These are phyloP conservation scores for Phytomonas sp. DNA, from an alignment of 208 protist species.

Conservation along the genomic window DNA sequence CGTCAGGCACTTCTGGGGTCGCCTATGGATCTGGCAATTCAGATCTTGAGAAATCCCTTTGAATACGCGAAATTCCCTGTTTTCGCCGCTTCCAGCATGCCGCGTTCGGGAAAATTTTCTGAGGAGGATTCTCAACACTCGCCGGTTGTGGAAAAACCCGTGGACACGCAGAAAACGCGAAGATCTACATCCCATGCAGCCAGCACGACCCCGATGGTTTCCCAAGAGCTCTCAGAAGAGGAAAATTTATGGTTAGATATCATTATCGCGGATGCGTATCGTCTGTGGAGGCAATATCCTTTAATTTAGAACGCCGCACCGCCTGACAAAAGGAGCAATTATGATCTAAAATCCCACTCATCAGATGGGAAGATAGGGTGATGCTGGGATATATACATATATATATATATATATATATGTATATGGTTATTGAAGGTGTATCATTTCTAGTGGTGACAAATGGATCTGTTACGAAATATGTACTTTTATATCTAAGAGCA, in stretches of 20 bases:
- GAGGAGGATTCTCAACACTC: neutral
- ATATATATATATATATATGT: neutral
- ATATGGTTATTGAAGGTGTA: neutral
- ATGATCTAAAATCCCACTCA: neutral
- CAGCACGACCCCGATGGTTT: neutral
- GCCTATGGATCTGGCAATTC: conserved; percentile 26
- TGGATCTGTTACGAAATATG: neutral
- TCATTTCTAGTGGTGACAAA: neutral
- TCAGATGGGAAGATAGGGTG: neutral
- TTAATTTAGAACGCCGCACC: neutral
- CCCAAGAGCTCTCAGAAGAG: neutral
- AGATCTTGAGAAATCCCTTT: conserved; percentile 30
- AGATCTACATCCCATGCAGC: neutral
- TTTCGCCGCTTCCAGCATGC: neutral
- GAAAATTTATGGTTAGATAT: conserved; percentile 44
- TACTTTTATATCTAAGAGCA: neutral
- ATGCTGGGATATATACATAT: neutral
- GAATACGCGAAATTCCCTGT: conserved; percentile 1
- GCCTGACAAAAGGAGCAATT: conserved; percentile 1
- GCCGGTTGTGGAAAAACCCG: neutral
- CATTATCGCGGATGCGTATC: conserved; percentile 48
- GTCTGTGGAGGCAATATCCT: conserved; percentile 34
- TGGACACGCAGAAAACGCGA: neutral
- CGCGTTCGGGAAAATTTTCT: neutral
- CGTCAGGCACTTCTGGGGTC: conserved; percentile 15